Percentiles rank a stretch among this genome's conserved stretches.
Conservation (phyloP, 2,329 filamentous ascomycete species). For the Neurospora sp. region DNA sequence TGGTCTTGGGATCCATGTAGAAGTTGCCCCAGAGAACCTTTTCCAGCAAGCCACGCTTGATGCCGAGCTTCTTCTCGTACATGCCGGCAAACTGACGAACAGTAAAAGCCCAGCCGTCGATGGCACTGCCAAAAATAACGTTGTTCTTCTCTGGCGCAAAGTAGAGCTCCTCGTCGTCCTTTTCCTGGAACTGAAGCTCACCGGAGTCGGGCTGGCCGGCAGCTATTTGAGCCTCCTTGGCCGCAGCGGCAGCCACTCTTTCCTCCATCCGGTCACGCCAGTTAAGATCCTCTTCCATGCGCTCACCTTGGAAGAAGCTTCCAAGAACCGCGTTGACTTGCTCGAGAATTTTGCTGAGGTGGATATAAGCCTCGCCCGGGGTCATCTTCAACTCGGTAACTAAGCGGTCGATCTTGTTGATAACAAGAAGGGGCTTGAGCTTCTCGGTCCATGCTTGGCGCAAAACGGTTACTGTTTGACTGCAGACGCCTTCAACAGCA, state of each 20-base stretch:
- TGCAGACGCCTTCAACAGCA: slow-evolving; percentile 95
- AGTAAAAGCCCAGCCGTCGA: slow-evolving; percentile 99
- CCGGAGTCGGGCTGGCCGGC: slow-evolving; percentile 44
- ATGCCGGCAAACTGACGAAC: slow-evolving; percentile 85
- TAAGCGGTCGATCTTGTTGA: slow-evolving; percentile 97
- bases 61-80: slow-evolving; percentile 94
- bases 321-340: slow-evolving; percentile 96
- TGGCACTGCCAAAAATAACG: slow-evolving; percentile 95
- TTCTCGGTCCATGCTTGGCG: slow-evolving; percentile 94
- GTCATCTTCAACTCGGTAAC: slow-evolving; percentile 93
- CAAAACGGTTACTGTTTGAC: slow-evolving; percentile 93
- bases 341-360: slow-evolving; percentile 80
- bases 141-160: slow-evolving; percentile 98
- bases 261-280: slow-evolving; percentile 93
- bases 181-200: slow-evolving; percentile 70
- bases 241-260: slow-evolving; percentile 60
- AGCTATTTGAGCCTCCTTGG: slow-evolving; percentile 42
- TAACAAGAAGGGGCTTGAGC: slow-evolving; percentile 84
- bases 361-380: slow-evolving; percentile 77
- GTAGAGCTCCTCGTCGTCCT: slow-evolving; percentile 93
- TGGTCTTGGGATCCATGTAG: slow-evolving; percentile 94
- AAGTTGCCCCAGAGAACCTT: slow-evolving; percentile 96
- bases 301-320: slow-evolving; percentile 94
- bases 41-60: slow-evolving; percentile 79
- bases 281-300: slow-evolving; percentile 96